These are phyloP conservation scores for Sporothrix pseudoabietina DNA, from an alignment of 2,329 filamentous ascomycete genomes.

Conservation along the genomic window DNA sequence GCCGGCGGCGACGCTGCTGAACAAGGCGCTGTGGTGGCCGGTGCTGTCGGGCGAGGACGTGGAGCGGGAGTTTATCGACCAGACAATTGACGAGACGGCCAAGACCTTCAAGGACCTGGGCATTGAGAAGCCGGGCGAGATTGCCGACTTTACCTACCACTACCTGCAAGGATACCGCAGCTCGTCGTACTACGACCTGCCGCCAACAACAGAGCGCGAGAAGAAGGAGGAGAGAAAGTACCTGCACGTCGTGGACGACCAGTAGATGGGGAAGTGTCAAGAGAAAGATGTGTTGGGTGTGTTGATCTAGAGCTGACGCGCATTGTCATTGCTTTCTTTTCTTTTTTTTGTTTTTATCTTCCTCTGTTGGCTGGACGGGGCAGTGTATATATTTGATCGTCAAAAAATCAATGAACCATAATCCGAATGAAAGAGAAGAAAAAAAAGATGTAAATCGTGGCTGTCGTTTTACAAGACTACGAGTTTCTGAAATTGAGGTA, in stretches of 20 bases:
- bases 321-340: conserved; percentile 4
- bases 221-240: conserved; percentile 95
- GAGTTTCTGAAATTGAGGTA: too few species aligned
- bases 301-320: conserved; percentile 10
- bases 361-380: conserved; percentile 12
- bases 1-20: conserved; percentile 72
- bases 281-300: neutral
- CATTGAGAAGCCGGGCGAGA: conserved; percentile 85
- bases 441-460: neutral
- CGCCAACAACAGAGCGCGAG: conserved; percentile 92
- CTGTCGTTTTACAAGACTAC: neutral
- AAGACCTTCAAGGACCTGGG: conserved; percentile 95
- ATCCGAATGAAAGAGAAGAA: neutral
- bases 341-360: neutral
- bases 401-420: conserved; percentile 13
- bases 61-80: conserved; percentile 90
- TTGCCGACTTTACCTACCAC: conserved; percentile 85
- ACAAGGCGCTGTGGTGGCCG: conserved; percentile 87
- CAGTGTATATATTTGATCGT: conserved; percentile 27
- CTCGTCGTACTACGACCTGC: conserved; percentile 86
- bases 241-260: conserved; percentile 86
- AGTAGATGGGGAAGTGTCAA: conserved; percentile 52
- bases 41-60: conserved; percentile 80
- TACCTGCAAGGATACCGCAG: conserved; percentile 94
- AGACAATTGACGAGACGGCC: conserved; percentile 83